These are phyloP conservation scores for Quercus mongolica DNA, from an alignment of 306 rosid species.

Conservation along the genomic window DNA sequence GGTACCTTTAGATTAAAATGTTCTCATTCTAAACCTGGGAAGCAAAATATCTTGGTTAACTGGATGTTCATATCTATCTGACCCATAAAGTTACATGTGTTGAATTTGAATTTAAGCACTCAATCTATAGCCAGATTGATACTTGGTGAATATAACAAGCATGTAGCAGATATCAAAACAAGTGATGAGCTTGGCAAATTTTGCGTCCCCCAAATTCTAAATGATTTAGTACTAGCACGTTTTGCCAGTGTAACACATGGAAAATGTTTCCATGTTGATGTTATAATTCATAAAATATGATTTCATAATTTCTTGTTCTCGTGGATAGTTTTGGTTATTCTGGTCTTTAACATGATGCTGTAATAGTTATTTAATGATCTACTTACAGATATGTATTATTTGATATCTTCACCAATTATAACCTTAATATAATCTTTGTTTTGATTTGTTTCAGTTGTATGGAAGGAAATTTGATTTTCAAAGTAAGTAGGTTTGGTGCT, in stretches of 20 bases:
- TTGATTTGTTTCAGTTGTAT: conserved; percentile 61
- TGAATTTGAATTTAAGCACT: neutral
- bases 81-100: neutral
- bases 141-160: neutral
- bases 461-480: conserved; percentile 83
- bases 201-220: neutral
- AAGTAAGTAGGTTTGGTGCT: conserved; percentile 87
- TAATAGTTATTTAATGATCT: conserved; percentile 4
- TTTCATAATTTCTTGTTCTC: neutral
- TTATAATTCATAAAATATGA: neutral
- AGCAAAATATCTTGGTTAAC: too few relatives aligned
- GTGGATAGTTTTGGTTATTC: neutral
- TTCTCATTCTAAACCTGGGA: too few relatives aligned
- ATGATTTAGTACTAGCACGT: neutral
- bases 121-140: neutral
- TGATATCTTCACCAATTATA: conserved; percentile 15
- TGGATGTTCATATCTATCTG: too few relatives aligned
- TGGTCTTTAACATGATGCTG: neutral
- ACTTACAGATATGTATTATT: neutral
- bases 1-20: too few relatives aligned
- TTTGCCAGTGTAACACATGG: neutral
- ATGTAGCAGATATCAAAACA: neutral
- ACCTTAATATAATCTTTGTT: conserved; percentile 9
- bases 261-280: neutral
- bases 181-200: neutral